Evolutionary conservation across 2,329 filamentous ascomycete species (phyloP).

Genomic region (Trichoderma simmonsii): DNA sequence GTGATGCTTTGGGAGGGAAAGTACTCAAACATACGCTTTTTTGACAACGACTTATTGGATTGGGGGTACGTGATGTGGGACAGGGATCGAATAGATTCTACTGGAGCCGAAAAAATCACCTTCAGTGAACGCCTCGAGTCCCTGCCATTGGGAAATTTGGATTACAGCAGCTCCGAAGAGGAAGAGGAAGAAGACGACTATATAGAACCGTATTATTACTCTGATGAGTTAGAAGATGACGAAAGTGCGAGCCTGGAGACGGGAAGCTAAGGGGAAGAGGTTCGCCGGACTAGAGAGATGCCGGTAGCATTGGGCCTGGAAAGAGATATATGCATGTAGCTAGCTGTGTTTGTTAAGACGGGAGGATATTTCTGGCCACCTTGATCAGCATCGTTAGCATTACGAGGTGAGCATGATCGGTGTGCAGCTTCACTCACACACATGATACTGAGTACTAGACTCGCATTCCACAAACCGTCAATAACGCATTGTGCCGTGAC

Average conservation of each 20-base stretch:
- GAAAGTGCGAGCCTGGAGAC: background rate
- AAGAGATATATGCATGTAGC: background rate
- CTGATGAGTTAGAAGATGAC: background rate
- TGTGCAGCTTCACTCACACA: background rate
- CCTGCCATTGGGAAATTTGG: background rate
- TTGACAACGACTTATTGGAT: background rate
- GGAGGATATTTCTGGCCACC: background rate
- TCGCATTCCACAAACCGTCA: background rate
- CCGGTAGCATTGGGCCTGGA: background rate
- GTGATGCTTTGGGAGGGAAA: background rate
- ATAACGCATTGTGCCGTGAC: background rate
- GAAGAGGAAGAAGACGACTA: background rate
- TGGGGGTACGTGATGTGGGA: constrained; percentile 23
- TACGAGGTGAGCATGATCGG: background rate
- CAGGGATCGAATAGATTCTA: constrained; percentile 8
- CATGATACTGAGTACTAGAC: background rate
- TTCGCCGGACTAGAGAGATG: background rate
- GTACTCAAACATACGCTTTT: background rate
- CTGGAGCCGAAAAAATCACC: background rate
- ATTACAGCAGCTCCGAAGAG: background rate
- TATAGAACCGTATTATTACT: background rate
- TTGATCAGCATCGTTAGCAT: background rate
- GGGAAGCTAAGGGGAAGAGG: background rate
- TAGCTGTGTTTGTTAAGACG: background rate
- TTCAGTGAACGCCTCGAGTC: background rate